Base-by-base conservation (phyloP, 352 stramenopile species). In the Phytophthora boehmeriae region DNA sequence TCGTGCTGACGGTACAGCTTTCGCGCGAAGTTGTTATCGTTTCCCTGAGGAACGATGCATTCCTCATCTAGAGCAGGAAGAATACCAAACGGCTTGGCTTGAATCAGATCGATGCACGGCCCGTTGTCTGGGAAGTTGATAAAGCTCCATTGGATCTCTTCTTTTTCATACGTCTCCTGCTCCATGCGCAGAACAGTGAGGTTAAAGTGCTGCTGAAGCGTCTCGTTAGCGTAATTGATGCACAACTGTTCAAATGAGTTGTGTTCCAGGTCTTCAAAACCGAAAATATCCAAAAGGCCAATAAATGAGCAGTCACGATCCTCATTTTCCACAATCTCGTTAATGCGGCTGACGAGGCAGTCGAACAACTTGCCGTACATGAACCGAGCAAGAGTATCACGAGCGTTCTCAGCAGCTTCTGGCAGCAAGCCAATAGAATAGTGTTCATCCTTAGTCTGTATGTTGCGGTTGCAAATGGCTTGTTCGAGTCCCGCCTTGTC, bases 201-300 rank as follows among this genome's bases (percentile, higher is more conserved):
- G 39, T 97, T 98, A 59, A 97, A 98, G 63, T 97, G 90, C 48
- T 97, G 88, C 77, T 98, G 92, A 25, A 98, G 71, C 41, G 90
- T 97, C 54, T 98, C 92, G 59, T 98, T 98, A 1, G 89, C 89
- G 67, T 96, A 98, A 76, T 98, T 98, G 63, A 98, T 98, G 67
- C 92, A 98, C 8, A 97, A 59, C 50, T 98, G 96, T 71, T 99
- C 96, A 56, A 98, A 98, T 19, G 92, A 95, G 66, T 98, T 99
- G 71, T 88, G 63, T 54, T 78, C 80, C 8, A 96, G 68, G 50
- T 93, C 83, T 64, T 96, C 89, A 55, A 97, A 96, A 4, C 89
- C 88, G 59, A 96, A 96, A 23, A 96, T 97, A 74, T 97, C 89
- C 16, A 96, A 61, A 13, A 96, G 51, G 6, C 84, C 86, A 61